Conservation (phyloP, 1,139 yeast species). For the Arxiozyma slooffiae region DNA sequence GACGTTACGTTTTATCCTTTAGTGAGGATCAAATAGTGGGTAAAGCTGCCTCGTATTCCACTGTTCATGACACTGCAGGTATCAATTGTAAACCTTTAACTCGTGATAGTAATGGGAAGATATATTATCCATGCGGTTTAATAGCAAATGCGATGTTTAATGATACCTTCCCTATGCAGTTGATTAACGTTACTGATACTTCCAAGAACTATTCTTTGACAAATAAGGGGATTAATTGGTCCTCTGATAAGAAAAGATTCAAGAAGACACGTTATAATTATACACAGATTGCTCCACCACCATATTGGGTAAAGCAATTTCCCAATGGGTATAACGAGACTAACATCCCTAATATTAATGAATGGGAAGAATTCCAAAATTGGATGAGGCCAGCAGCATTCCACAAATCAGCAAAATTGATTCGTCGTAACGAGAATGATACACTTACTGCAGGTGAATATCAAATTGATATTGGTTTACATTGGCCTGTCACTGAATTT, state of each 20-base stretch:
- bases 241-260: slow-evolving; percentile 47
- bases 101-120: slow-evolving; percentile 41
- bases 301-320: slow-evolving; percentile 55
- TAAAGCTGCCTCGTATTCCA: slow-evolving; percentile 25
- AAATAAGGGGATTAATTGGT: slow-evolving; percentile 57
- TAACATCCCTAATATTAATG: slow-evolving; percentile 52
- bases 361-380: slow-evolving; percentile 53
- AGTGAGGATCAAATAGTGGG: slow-evolving; percentile 89
- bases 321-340: slow-evolving; percentile 64
- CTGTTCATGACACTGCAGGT: slow-evolving; percentile 56
- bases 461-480: slow-evolving; percentile 47
- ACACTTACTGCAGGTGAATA: slow-evolving; percentile 50
- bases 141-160: slow-evolving; percentile 70
- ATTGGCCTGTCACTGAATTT: slow-evolving; percentile 58
- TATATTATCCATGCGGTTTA: slow-evolving; percentile 66
- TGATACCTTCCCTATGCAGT: slow-evolving; percentile 44
- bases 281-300: slow-evolving; percentile 65
- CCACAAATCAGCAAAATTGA: slow-evolving; percentile 57
- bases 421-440: slow-evolving; percentile 46
- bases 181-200: slow-evolving; percentile 31
- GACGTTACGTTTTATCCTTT: slow-evolving; percentile 83
- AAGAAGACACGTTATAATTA: slow-evolving; percentile 50
- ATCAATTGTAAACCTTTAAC: slow-evolving; percentile 61
- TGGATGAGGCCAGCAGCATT: slow-evolving; percentile 85
- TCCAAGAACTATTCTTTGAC: slow-evolving; percentile 42